phyloP scores from a whole-genome alignment of 805 yeast species.

The Candida lessepsii region DNA sequence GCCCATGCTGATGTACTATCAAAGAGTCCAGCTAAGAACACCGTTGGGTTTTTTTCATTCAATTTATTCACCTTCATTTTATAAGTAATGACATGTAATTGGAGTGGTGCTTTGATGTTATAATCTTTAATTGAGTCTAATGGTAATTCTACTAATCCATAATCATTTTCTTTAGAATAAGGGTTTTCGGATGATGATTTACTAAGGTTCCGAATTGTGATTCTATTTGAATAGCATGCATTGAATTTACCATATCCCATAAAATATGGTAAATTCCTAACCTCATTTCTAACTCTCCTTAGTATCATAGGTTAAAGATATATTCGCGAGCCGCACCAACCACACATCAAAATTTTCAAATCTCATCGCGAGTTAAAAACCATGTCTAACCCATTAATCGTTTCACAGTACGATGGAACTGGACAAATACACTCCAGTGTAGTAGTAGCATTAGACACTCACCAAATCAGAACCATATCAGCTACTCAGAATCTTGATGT shows the following conservation, averaged over 20 bases:
- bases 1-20: conserved; percentile 48
- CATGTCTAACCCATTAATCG: conserved; percentile 27
- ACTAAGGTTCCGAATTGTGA: too few relatives aligned
- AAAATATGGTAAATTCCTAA: too few relatives aligned
- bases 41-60: conserved; percentile 24
- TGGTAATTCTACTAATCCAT: not conserved
- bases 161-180: not conserved
- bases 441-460: conserved; percentile 66
- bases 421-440: conserved; percentile 66
- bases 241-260: too few relatives aligned
- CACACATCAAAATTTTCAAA: conserved; percentile 7
- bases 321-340: not conserved
- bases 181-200: too few relatives aligned
- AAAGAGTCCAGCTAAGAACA: conserved; percentile 54
- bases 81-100: conserved; percentile 13
- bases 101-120: conserved; percentile 7
- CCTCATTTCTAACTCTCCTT: too few relatives aligned
- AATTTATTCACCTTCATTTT: conserved; percentile 9
- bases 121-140: conserved; percentile 7
- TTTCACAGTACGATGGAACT: conserved; percentile 58
- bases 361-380: conserved; percentile 5
- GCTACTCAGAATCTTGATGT: conserved; percentile 44
- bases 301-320: not conserved
- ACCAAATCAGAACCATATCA: conserved; percentile 61
- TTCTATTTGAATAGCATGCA: too few relatives aligned